Evolutionary conservation across 805 yeast genomes (phyloP), one percentile per base, ranked within the genome.

Genomic region (Kregervanrija delftensis): DNA sequence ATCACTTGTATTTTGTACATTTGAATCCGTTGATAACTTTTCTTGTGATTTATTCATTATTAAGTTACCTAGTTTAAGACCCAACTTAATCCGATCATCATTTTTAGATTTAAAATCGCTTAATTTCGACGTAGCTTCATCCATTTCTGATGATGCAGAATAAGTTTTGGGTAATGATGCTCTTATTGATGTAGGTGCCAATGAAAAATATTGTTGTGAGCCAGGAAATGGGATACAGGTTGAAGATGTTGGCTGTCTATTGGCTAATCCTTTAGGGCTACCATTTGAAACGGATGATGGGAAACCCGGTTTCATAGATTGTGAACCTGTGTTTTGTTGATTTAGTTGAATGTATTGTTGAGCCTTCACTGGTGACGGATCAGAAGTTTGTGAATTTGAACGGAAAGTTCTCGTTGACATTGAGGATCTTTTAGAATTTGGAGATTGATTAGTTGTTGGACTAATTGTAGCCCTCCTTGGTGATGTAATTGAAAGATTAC

Each of bases 381-480:
- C 60, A 2, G 61, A 55, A n/a, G 52, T 43, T 40, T 53, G 58
- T 9, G 61, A 54, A 42, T 57, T 57, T 6, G 65, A 61, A 36
- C 67, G 49, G 46, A 63, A 63, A 3, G 65, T 63, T 46, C 67
- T 47, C 34, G 55, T 58, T 14, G 62, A 52, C 63, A 63, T 56
- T 8, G 64, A 61, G 9, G 63, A 61, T 33, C 59, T 43, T 37
- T 59, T 60, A 13, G 63, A 58, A 11, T 47, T 53, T n/a, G 65
- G 60, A 6, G 64, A 53, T 12, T 44, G 54, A 30, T 36, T 40
- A 39, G 33, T 42, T 33, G 39, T 45, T 33, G 40, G 39, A 31
- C 44, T 42, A 6, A 36, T 17, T 11, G 38, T 33, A 16, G 45
- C 16, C 10, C 42, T 44, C 34, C 51, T 44, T 12, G 56, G 51